Percentiles rank a stretch among this genome's conserved stretches.
phyloP scores from a whole-genome alignment of 208 protist species.

The Polymyxa betae region DNA sequence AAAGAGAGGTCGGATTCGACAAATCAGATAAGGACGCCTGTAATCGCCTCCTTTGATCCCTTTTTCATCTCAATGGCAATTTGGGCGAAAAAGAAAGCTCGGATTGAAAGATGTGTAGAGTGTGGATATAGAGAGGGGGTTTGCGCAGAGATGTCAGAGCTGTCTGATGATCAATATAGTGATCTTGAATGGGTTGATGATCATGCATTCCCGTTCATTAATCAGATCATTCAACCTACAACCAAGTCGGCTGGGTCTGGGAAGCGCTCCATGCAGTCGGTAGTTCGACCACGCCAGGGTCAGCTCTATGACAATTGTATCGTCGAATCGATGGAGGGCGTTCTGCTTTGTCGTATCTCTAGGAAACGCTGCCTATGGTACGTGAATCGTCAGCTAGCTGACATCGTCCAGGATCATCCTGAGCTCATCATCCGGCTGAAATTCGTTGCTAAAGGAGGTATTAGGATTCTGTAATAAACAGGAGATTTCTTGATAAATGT shows the following conservation, averaged over 20 bases:
- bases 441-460: neutral
- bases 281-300: neutral
- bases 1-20: too few relatives aligned
- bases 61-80: too few relatives aligned
- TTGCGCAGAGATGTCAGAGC: too few relatives aligned
- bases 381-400: neutral
- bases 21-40: too few relatives aligned
- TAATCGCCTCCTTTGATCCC: too few relatives aligned
- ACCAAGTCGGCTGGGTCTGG: neutral
- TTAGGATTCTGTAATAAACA: neutral
- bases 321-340: neutral
- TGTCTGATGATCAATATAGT: too few relatives aligned
- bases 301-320: slow-evolving; percentile 1
- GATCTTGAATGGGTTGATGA: neutral
- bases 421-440: neutral
- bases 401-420: neutral
- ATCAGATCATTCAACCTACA: neutral
- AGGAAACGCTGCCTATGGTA: slow-evolving; percentile 16
- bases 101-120: too few relatives aligned
- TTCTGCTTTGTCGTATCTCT: neutral
- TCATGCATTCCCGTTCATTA: neutral
- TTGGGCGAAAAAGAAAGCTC: too few relatives aligned
- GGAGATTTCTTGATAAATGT: neutral
- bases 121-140: too few relatives aligned
- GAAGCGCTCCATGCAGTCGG: neutral